These are phyloP conservation scores for Nitzschia sp. DNA, from an alignment of 108 stramenopile genomes.

Conservation along the genomic window DNA sequence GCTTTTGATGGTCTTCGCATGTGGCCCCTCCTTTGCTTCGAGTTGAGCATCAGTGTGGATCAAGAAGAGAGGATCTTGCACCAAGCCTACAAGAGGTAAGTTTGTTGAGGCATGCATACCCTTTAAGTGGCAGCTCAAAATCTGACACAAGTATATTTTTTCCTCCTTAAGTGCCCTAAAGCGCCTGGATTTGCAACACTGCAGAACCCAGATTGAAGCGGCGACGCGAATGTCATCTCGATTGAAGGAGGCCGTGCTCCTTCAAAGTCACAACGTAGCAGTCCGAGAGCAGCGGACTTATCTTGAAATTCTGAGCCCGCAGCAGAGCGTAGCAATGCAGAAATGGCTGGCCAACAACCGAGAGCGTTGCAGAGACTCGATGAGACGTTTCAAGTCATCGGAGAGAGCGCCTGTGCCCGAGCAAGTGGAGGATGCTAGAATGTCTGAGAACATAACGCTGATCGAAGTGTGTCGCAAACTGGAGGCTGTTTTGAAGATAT, in stretches of 20 bases:
- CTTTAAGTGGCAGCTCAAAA: neutral
- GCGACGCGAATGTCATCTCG: slow-evolving; percentile 50
- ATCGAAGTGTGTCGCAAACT: slow-evolving; percentile 24
- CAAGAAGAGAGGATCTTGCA: slow-evolving; percentile 80
- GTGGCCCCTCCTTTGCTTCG: slow-evolving; percentile 86
- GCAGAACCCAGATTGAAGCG: slow-evolving; percentile 50
- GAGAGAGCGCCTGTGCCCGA: neutral
- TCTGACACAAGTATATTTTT: neutral
- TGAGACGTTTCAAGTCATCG: neutral
- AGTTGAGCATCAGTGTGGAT: slow-evolving; percentile 82
- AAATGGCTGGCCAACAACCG: slow-evolving; percentile 66
- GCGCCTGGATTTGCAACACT: slow-evolving; percentile 27
- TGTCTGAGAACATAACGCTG: slow-evolving; percentile 15
- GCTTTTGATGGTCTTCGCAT: slow-evolving; percentile 55
- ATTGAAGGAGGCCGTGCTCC: slow-evolving; percentile 63
- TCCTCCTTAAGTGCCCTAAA: slow-evolving; percentile 24
- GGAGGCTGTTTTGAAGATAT: slow-evolving; percentile 34
- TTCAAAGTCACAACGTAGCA: slow-evolving; percentile 54
- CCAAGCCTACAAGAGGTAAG: slow-evolving; percentile 50
- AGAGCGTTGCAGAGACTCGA: slow-evolving; percentile 27
- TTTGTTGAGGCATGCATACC: neutral
- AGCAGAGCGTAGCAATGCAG: slow-evolving; percentile 55
- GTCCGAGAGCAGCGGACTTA: slow-evolving; percentile 51
- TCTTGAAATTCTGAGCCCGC: slow-evolving; percentile 62
- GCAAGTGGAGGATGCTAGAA: neutral